phyloP scores from a whole-genome alignment of 768 basidiomycete genomes.

The Lentinula edodes region DNA sequence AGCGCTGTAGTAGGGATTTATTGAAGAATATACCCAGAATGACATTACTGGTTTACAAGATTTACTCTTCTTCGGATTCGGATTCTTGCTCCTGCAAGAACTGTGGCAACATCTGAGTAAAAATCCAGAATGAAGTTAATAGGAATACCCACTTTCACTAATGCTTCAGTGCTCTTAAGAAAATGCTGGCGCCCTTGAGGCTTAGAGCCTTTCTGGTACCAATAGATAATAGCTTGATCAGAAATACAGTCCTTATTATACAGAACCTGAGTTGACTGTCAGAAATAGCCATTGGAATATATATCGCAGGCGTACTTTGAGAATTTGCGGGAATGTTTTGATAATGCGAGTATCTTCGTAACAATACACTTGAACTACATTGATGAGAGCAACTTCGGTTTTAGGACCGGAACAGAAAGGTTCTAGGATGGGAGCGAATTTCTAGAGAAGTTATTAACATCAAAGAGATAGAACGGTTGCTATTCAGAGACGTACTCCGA shows the following conservation, averaged over 20 bases:
- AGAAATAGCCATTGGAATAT: not conserved
- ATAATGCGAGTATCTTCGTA: slow-evolving; percentile 96
- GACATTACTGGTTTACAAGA: slow-evolving; percentile 1
- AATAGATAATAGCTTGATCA: slow-evolving; percentile 95
- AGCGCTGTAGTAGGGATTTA: not conserved
- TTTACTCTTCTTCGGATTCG: slow-evolving; percentile 57
- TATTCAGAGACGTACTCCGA: slow-evolving; percentile 52
- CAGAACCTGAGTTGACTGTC: slow-evolving; percentile 54
- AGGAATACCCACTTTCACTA: slow-evolving; percentile 69
- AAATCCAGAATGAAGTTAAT: not conserved
- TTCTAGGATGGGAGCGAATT: slow-evolving; percentile 80
- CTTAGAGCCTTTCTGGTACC: slow-evolving; percentile 96
- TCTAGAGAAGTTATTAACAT: slow-evolving; percentile 36
- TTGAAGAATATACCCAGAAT: not conserved
- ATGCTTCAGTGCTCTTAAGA: slow-evolving; percentile 77
- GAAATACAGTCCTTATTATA: slow-evolving; percentile 96
- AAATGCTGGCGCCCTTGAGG: slow-evolving; percentile 95
- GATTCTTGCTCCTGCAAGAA: slow-evolving; percentile 85
- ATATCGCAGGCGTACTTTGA: slow-evolving; percentile 54
- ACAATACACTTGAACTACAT: slow-evolving; percentile 91
- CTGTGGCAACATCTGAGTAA: slow-evolving; percentile 30
- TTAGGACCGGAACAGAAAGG: slow-evolving; percentile 87
- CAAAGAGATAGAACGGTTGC: not conserved
- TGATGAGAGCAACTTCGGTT: slow-evolving; percentile 91
- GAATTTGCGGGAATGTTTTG: slow-evolving; percentile 90